phyloP scores from a whole-genome alignment of 768 basidiomycete species.

The Kockovaella imperatae region DNA sequence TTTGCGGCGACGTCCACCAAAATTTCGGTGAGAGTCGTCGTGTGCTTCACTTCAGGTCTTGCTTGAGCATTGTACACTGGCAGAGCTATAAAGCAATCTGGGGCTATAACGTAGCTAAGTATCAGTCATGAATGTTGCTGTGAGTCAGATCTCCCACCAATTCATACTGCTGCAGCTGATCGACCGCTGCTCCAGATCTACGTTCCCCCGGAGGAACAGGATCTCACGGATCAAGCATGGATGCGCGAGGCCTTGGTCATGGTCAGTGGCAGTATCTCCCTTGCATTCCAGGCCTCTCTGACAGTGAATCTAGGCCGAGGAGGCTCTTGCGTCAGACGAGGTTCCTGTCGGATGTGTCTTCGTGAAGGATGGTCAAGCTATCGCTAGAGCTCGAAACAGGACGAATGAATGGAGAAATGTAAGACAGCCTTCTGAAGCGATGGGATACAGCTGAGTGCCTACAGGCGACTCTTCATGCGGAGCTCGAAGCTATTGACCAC shows the following conservation, averaged over 20 bases:
- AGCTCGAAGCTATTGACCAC: slow-evolving; percentile 88
- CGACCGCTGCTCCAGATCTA: slow-evolving; percentile 34
- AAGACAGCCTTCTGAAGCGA: slow-evolving; percentile 20
- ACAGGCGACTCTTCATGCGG: slow-evolving; percentile 92
- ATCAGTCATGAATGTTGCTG: too few species aligned
- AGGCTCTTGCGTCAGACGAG: slow-evolving; percentile 74
- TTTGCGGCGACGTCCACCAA: too few species aligned
- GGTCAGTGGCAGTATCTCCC: too few species aligned
- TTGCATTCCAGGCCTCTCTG: not conserved
- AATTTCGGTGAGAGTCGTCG: too few species aligned
- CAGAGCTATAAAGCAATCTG: too few species aligned
- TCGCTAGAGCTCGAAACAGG: slow-evolving; percentile 81
- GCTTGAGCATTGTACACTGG: too few species aligned
- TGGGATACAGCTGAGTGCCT: not conserved
- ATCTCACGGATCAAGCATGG: slow-evolving; percentile 51
- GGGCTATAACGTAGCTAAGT: too few species aligned
- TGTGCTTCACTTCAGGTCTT: too few species aligned
- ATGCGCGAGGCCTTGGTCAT: slow-evolving; percentile 78
- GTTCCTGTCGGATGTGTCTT: slow-evolving; percentile 97
- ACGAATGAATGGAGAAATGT: slow-evolving; percentile 94
- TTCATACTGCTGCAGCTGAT: not conserved
- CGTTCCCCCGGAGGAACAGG: slow-evolving; percentile 45
- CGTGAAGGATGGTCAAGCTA: slow-evolving; percentile 64
- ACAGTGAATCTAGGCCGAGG: slow-evolving; percentile 46
- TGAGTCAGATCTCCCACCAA: too few species aligned